These are phyloP conservation scores for Hypoxylon fragiforme DNA, from an alignment of 495 filamentous ascomycete genomes.

Conservation along the genomic window DNA sequence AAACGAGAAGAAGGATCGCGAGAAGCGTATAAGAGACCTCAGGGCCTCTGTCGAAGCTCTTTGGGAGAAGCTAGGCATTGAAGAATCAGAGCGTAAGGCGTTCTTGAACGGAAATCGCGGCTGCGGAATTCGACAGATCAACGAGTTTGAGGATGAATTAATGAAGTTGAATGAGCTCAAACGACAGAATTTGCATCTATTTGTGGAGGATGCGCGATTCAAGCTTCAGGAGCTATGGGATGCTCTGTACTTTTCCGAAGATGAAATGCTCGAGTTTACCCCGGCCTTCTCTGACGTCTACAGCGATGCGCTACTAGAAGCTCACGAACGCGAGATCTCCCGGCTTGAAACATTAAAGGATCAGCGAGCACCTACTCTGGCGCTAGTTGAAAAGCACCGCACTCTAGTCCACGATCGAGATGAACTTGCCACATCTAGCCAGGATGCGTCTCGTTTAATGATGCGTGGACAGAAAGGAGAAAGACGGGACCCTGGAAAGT, in stretches of 20 bases:
- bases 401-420: conserved; percentile 85
- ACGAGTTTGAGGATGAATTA: conserved; percentile 92
- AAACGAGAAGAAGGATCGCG: conserved; percentile 92
- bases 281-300: conserved; percentile 88
- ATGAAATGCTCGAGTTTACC: conserved; percentile 96
- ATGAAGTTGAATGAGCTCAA: conserved; percentile 87
- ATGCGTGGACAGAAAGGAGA: conserved; percentile 85
- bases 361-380: conserved; percentile 81
- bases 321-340: conserved; percentile 86
- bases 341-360: conserved; percentile 82
- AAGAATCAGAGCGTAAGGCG: conserved; percentile 76
- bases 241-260: conserved; percentile 87
- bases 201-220: conserved; percentile 89
- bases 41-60: conserved; percentile 72
- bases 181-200: conserved; percentile 89
- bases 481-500: conserved; percentile 86
- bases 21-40: conserved; percentile 78
- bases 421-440: conserved; percentile 80
- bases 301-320: conserved; percentile 84
- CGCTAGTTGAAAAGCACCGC: conserved; percentile 81
- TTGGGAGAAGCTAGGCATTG: conserved; percentile 86
- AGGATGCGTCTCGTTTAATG: conserved; percentile 93
- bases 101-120: conserved; percentile 73
- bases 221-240: conserved; percentile 96
- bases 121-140: conserved; percentile 83